phyloP scores from a whole-genome alignment of 1,284 basidiomycete genomes.

The Inonotus obliquus region DNA sequence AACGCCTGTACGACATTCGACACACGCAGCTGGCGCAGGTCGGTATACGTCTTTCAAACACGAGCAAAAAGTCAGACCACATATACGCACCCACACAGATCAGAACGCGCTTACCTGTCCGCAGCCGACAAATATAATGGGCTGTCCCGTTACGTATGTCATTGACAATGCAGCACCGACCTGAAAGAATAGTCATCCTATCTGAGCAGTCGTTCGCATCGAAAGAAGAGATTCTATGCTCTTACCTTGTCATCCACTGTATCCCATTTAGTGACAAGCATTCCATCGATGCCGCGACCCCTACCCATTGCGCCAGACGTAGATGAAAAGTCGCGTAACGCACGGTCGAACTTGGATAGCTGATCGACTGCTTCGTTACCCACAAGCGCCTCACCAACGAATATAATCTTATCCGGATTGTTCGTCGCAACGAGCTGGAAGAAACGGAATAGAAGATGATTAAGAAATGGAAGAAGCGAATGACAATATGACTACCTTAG shows the following conservation, averaged over 20 bases:
- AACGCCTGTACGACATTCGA: conserved; percentile 92
- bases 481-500: conserved; percentile 56
- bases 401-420: conserved; percentile 92
- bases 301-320: conserved; percentile 58
- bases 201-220: conserved; percentile 18
- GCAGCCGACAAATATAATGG: conserved; percentile 94
- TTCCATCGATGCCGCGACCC: conserved; percentile 90
- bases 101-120: conserved; percentile 65
- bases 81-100: background rate
- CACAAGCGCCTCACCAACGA: conserved; percentile 94
- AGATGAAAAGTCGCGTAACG: conserved; percentile 83
- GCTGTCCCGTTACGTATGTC: conserved; percentile 96
- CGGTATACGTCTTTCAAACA: conserved; percentile 83
- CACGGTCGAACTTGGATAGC: conserved; percentile 89
- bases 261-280: conserved; percentile 96
- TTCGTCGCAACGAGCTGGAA: conserved; percentile 82
- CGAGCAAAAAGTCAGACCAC: conserved; percentile 17
- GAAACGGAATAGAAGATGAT: conserved; percentile 12
- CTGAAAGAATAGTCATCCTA: conserved; percentile 35
- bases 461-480: background rate
- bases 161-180: conserved; percentile 95
- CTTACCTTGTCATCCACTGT: conserved; percentile 89
- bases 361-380: conserved; percentile 98
- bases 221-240: background rate
- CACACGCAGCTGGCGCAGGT: conserved; percentile 84